Percentiles rank a stretch among this genome's conserved stretches.
Evolutionary conservation across 2,329 filamentous ascomycete species (phyloP).

Genomic region (Diplodia intermedia): DNA sequence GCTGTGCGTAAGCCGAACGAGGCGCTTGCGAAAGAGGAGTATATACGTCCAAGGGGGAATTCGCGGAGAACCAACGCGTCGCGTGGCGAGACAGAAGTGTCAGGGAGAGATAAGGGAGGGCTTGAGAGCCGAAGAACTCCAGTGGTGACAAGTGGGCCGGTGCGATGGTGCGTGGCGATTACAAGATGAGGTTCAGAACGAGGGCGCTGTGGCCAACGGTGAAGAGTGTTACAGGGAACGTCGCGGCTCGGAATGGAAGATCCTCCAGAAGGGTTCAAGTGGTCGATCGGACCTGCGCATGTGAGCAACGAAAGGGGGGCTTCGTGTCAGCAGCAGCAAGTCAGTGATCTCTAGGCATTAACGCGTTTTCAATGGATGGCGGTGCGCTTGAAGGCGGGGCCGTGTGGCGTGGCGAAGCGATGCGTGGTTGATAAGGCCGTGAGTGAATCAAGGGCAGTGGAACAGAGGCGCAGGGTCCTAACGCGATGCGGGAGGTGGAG

Average conservation of each 20-base stretch:
- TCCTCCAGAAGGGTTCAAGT: neutral
- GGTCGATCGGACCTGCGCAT: conserved; percentile 21
- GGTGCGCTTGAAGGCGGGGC: neutral
- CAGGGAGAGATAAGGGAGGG: neutral
- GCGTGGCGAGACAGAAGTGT: neutral
- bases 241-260: neutral
- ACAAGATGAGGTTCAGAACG: neutral
- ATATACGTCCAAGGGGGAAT: neutral
- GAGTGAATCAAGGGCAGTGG: neutral
- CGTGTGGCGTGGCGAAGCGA: neutral
- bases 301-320: conserved; percentile 22
- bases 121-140: neutral
- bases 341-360: conserved; percentile 14
- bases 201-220: neutral
- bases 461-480: neutral
- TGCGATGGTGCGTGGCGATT: neutral
- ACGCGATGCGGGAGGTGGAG: conserved; percentile 4
- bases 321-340: conserved; percentile 26
- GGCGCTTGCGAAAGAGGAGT: neutral
- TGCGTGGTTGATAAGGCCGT: neutral
- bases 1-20: neutral
- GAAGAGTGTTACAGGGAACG: neutral
- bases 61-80: neutral
- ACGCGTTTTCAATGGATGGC: neutral
- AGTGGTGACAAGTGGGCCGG: neutral